phyloP scores from a whole-genome alignment of 352 stramenopile species.

The Pythium periplocum region DNA sequence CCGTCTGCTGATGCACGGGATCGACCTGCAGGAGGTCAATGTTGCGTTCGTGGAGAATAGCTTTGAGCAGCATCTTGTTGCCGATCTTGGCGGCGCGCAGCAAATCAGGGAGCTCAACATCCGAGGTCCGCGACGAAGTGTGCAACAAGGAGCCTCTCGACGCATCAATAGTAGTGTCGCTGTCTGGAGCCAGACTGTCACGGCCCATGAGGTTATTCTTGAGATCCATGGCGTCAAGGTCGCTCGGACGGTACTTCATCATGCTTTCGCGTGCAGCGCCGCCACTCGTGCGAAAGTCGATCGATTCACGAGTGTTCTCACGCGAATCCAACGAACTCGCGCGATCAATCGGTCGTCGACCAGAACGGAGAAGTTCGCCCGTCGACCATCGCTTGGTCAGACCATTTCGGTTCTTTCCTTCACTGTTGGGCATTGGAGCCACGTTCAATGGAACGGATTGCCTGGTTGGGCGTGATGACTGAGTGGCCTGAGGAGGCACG shows the following conservation, averaged over 20 bases:
- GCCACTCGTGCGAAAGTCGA: constrained; percentile 9
- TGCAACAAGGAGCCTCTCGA: constrained; percentile 11
- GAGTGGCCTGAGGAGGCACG: too few species aligned
- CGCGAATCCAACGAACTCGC: too few species aligned
- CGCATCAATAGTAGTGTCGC: not conserved
- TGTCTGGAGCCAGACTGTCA: constrained; percentile 39
- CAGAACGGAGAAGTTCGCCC: too few species aligned
- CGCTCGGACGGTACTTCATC: constrained; percentile 65
- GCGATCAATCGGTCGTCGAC: too few species aligned
- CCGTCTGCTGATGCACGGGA: constrained; percentile 65
- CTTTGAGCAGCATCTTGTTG: constrained; percentile 54
- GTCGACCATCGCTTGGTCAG: too few species aligned
- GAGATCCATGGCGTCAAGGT: constrained; percentile 45
- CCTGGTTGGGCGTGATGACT: too few species aligned
- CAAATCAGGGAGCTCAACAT: constrained; percentile 54
- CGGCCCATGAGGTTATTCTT: constrained; percentile 38
- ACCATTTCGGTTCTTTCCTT: too few species aligned
- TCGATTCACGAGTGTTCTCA: constrained; percentile 8
- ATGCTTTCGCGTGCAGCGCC: constrained; percentile 52
- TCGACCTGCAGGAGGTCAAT: constrained; percentile 65
- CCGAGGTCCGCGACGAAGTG: constrained; percentile 45
- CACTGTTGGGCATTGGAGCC: too few species aligned
- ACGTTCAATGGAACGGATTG: too few species aligned
- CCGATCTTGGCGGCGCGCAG: constrained; percentile 59
- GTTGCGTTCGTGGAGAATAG: constrained; percentile 45